Percentiles rank a stretch among this genome's conserved stretches.
These are phyloP conservation scores for Talaromyces sp. DNA, from an alignment of 2,329 filamentous ascomycete species.

Conservation along the genomic window DNA sequence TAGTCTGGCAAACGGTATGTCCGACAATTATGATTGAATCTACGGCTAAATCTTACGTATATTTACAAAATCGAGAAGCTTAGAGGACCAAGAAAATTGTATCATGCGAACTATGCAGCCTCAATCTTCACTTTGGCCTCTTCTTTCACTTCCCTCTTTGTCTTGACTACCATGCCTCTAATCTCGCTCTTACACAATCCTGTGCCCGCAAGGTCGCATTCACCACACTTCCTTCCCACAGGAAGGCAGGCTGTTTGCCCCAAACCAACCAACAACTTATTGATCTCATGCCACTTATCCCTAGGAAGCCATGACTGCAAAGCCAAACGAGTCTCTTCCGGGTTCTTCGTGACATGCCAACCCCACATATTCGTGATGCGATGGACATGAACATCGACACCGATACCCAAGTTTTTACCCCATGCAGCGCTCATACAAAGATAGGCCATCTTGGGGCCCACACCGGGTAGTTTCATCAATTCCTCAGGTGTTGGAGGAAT, in stretches of 20 bases:
- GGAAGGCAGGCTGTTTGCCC: constrained; percentile 85
- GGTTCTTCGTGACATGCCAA: constrained; percentile 77
- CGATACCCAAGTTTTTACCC: constrained; percentile 72
- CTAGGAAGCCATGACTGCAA: constrained; percentile 79
- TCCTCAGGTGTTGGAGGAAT: constrained; percentile 76
- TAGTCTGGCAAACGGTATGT: not conserved
- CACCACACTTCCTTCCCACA: constrained; percentile 74
- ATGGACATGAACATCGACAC: constrained; percentile 92
- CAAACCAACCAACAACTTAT: constrained; percentile 80
- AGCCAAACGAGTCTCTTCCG: constrained; percentile 74
- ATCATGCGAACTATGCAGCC: not conserved
- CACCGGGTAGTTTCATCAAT: constrained; percentile 74
- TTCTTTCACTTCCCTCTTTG: constrained; percentile 45
- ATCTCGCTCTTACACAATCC: constrained; percentile 75
- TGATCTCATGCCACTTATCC: constrained; percentile 89
- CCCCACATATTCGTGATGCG: constrained; percentile 93
- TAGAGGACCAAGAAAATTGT: not conserved
- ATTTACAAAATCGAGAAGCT: not conserved
- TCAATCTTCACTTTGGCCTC: constrained; percentile 11
- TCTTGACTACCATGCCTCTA: constrained; percentile 59
- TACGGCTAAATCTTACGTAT: not conserved
- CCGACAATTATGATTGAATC: not conserved
- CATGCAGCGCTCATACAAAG: constrained; percentile 76
- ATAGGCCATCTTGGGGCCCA: constrained; percentile 94
- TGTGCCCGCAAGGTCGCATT: constrained; percentile 73